A percentile compares a stretch with the other conserved stretches of the same genome.
Conservation (phyloP, 2,329 filamentous ascomycete species). For the Myriosclerotinia curreyana region DNA sequence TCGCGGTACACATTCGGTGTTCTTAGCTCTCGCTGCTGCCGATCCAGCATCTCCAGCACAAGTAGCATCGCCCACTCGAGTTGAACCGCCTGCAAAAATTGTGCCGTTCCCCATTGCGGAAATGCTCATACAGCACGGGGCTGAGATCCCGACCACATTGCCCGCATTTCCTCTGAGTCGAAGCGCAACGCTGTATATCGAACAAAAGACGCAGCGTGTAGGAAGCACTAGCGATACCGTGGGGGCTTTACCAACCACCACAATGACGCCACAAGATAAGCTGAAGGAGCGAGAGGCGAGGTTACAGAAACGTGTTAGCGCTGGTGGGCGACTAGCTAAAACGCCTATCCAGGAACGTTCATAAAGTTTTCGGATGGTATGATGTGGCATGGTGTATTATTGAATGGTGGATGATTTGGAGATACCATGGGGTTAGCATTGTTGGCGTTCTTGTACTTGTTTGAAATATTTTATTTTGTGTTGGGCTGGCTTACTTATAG, state of each 20-base stretch:
- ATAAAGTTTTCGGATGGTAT: conserved; percentile 21
- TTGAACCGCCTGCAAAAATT: conserved; percentile 45
- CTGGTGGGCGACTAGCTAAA: conserved; percentile 65
- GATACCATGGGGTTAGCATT: conserved; percentile 39
- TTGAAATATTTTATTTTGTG: conserved; percentile 19
- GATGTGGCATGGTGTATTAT: conserved; percentile 25
- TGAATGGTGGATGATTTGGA: conserved; percentile 35
- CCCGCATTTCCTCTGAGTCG: conserved; percentile 81
- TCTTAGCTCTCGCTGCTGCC: conserved; percentile 85
- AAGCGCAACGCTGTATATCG: conserved; percentile 78
- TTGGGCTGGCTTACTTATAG: conserved; percentile 9
- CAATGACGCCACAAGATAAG: conserved; percentile 48
- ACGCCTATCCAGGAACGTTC: conserved; percentile 37
- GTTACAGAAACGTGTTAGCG: conserved; percentile 76
- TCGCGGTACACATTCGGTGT: conserved; percentile 82
- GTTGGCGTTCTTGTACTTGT: conserved; percentile 33
- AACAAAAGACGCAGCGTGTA: conserved; percentile 62
- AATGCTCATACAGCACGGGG: conserved; percentile 87
- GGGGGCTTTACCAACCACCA: conserved; percentile 54
- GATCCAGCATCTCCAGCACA: conserved; percentile 77
- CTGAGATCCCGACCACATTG: conserved; percentile 71
- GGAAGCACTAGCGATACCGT: conserved; percentile 53
- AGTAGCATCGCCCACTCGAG: conserved; percentile 45
- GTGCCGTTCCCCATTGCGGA: conserved; percentile 86
- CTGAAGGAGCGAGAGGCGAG: conserved; percentile 64